phyloP scores from a whole-genome alignment of 1,139 yeast genomes.

The Debaryomycetaceae sp. region DNA sequence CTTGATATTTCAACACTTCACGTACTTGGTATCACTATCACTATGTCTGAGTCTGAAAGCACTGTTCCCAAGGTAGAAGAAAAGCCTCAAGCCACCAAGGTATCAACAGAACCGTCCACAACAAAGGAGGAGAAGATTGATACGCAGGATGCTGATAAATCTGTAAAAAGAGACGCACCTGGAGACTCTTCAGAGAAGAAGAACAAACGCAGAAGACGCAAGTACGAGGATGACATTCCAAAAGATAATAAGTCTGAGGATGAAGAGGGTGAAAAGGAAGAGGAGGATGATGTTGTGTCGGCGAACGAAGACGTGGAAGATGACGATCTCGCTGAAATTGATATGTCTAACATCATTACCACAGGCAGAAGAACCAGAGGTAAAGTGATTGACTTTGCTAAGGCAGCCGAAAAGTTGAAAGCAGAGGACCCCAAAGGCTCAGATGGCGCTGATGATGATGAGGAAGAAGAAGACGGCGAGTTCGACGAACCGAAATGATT shows the following conservation, averaged over 20 bases:
- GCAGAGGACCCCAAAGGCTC: conserved; percentile 27
- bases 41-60: not conserved
- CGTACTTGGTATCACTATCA: not conserved
- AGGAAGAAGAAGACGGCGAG: conserved; percentile 38
- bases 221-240: conserved; percentile 30
- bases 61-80: not conserved
- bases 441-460: conserved; percentile 44
- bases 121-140: not conserved
- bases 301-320: conserved; percentile 65
- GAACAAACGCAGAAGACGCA: conserved; percentile 39
- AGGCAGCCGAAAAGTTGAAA: conserved; percentile 75
- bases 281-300: conserved; percentile 44
- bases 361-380: conserved; percentile 91
- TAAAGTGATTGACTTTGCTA: conserved; percentile 78
- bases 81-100: not conserved
- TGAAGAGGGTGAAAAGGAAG: conserved; percentile 21
- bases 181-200: conserved; percentile 10
- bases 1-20: not conserved
- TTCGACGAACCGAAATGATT: conserved; percentile 1
- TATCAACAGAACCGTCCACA: not conserved
- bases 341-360: conserved; percentile 75
- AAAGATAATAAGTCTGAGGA: conserved; percentile 25
- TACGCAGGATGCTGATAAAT: not conserved
- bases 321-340: conserved; percentile 81
- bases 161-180: not conserved